phyloP scores from a whole-genome alignment of 2,329 filamentous ascomycete genomes.

The Scedosporium dehoogii region DNA sequence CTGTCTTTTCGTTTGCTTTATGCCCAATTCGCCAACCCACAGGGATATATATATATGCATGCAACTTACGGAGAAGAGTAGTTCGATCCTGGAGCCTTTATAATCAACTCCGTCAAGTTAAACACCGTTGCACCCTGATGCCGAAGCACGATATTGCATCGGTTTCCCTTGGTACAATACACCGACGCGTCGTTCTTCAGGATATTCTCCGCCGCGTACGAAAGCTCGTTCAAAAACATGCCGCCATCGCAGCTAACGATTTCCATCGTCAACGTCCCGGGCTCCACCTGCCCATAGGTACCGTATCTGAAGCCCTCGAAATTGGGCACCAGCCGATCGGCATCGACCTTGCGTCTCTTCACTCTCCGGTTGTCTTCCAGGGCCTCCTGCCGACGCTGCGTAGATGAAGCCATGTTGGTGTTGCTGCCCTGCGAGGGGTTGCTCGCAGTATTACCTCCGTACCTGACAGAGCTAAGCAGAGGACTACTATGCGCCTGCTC shows the following conservation, averaged over 20 bases:
- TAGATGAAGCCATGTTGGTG: slow-evolving; percentile 13
- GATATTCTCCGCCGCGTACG: slow-evolving; percentile 69
- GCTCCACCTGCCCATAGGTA: slow-evolving; percentile 75
- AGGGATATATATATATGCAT: neutral
- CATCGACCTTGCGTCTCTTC: slow-evolving; percentile 64
- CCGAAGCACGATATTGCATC: slow-evolving; percentile 76
- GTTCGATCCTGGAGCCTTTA: slow-evolving; percentile 71
- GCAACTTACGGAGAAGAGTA: slow-evolving; percentile 75
- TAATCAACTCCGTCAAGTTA: slow-evolving; percentile 73
- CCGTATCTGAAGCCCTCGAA: slow-evolving; percentile 66
- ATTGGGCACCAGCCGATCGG: slow-evolving; percentile 40
- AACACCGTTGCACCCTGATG: slow-evolving; percentile 77
- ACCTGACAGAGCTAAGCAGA: neutral
- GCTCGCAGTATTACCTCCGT: neutral
- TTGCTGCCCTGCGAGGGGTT: neutral
- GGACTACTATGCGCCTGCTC: slow-evolving; percentile 15
- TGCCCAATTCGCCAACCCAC: neutral
- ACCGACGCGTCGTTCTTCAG: slow-evolving; percentile 73
- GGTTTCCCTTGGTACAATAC: slow-evolving; percentile 81
- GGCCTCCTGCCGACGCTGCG: slow-evolving; percentile 26
- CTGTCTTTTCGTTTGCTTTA: neutral
- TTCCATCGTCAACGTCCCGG: slow-evolving; percentile 75
- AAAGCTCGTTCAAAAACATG: slow-evolving; percentile 49
- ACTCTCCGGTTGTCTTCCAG: slow-evolving; percentile 39
- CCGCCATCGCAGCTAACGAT: slow-evolving; percentile 85